Evolutionary conservation across 2,329 filamentous ascomycete species (phyloP), one percentile per base, ranked within the genome.

Genomic region (Calonectria fujianensis): DNA sequence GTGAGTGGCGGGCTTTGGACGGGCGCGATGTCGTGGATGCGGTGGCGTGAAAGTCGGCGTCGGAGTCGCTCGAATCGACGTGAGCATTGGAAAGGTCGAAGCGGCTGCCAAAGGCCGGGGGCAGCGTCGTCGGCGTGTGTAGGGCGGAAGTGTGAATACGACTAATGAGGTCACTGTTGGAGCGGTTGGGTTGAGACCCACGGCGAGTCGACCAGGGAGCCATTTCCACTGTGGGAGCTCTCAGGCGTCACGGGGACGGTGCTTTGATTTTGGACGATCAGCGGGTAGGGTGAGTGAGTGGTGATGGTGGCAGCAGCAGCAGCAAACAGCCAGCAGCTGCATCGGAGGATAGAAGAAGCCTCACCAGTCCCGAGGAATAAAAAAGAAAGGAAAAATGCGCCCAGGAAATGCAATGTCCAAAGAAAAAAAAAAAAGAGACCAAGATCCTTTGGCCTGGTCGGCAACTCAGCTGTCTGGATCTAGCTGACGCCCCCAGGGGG

Each of bases 41-140:
- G 51, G 78, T 78, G 63, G 82, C 82, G 74, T 84, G 82, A 64
- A 84, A 79, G 72, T 87, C 85, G 72, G 86, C 86, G 74, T 88
- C 87, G 73, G 85, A 87, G 50, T 88, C 89, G 82, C 85, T 88
- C 51, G 86, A 86, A 73, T 87, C 86, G 77, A 71, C 78, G 74
- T 80, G 78, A 64, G 79, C 79, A 77, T 80, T 81, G 70, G 82
- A 78, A 31, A 82, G 73, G 37, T 82, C 81, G 69, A 83, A 76
- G 24, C 73, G 78, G 74, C 79, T 74, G 18, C 69, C 64, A 70
- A 74, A 74, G 20, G 75, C 72, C 29, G 76, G 79, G 27, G 76
- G 75, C 32, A 84, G 74, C 5, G 81, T 78, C 27, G 82, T 80
- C 13, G 83, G 81, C 37, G 82, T 85, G 59, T 84, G 80, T 24